phyloP scores from a whole-genome alignment of 768 basidiomycete genomes.

The Trametes villosa region DNA sequence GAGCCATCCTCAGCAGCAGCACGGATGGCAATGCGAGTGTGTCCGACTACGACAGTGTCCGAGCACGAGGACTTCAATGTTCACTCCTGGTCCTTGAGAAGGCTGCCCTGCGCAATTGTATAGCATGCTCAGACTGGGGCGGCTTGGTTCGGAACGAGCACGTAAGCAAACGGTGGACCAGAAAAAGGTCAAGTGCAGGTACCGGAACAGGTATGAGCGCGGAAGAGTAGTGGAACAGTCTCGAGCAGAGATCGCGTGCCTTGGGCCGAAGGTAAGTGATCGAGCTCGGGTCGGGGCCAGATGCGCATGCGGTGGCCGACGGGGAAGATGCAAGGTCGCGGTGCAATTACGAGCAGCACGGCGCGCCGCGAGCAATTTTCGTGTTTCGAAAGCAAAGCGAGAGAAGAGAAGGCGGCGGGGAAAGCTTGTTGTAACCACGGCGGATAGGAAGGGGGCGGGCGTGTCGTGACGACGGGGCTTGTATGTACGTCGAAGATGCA shows the following conservation, averaged over 20 bases:
- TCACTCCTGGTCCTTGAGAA: no score
- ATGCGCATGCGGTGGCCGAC: neutral
- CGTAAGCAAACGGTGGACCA: neutral
- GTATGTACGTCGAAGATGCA: no score
- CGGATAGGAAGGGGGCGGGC: neutral
- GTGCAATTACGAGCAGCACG: neutral
- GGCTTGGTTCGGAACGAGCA: neutral
- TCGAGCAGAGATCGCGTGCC: slow-evolving; percentile 6
- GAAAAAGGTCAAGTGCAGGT: slow-evolving; percentile 7
- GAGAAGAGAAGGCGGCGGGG: neutral
- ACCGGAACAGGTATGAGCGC: neutral
- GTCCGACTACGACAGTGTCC: no score
- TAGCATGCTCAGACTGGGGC: no score
- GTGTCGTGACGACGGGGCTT: no score
- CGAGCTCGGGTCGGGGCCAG: neutral
- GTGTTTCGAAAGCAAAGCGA: neutral
- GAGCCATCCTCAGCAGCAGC: no score
- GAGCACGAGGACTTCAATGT: no score
- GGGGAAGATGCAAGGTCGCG: neutral
- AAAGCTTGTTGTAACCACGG: neutral
- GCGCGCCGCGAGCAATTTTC: neutral
- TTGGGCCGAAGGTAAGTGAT: neutral
- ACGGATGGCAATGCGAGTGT: no score
- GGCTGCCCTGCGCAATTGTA: no score
- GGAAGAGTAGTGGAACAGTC: neutral